Percentiles rank a stretch among this genome's conserved stretches.
These are phyloP conservation scores for Yamadazyma tumulicola DNA, from an alignment of 805 yeast genomes.

Conservation along the genomic window DNA sequence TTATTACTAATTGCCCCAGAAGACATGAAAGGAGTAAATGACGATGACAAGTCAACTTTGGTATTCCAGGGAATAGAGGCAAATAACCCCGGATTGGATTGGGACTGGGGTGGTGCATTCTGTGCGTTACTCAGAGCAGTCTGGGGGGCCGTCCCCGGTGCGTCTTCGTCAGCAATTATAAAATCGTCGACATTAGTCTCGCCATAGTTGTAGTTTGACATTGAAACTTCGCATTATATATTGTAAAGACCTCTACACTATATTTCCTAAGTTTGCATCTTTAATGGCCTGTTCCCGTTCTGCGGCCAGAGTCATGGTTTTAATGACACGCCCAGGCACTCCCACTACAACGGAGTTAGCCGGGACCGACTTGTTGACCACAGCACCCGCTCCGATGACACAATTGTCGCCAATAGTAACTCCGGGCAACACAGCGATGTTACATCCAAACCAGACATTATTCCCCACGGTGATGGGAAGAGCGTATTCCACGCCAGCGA, in stretches of 20 bases:
- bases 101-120: slow-evolving; percentile 2
- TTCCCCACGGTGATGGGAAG: slow-evolving; percentile 57
- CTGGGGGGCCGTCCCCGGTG: not conserved
- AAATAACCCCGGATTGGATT: slow-evolving; percentile 3
- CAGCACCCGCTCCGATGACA: slow-evolving; percentile 66
- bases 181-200: slow-evolving; percentile 25
- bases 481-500: slow-evolving; percentile 49
- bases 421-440: slow-evolving; percentile 57
- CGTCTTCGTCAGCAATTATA: slow-evolving; percentile 39
- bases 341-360: slow-evolving; percentile 59
- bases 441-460: slow-evolving; percentile 67
- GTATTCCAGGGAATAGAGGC: slow-evolving; percentile 11
- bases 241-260: not conserved
- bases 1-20: slow-evolving; percentile 17
- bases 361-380: slow-evolving; percentile 58
- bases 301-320: slow-evolving; percentile 19
- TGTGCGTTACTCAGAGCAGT: not conserved
- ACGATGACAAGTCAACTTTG: slow-evolving; percentile 28
- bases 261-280: slow-evolving; percentile 3
- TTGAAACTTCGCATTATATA: too few species aligned
- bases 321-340: slow-evolving; percentile 52
- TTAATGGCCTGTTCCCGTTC: slow-evolving; percentile 14
- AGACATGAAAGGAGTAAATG: slow-evolving; percentile 31
- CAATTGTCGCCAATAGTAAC: slow-evolving; percentile 60
- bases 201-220: slow-evolving; percentile 2